These are phyloP conservation scores for Colletotrichum lindemuthianum DNA, from an alignment of 2,329 filamentous ascomycete genomes.

Conservation along the genomic window DNA sequence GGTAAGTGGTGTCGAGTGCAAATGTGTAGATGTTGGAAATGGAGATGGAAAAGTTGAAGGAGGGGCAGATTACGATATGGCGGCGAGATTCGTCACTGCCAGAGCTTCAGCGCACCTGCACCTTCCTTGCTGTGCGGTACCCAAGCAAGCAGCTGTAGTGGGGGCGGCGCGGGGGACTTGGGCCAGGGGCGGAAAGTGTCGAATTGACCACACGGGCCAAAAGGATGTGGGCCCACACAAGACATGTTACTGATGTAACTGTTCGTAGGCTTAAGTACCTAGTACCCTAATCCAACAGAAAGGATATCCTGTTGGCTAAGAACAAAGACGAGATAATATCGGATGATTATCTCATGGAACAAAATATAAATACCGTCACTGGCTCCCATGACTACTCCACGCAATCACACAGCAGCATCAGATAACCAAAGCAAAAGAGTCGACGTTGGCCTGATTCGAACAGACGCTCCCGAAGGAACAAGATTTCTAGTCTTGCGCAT, in stretches of 20 bases:
- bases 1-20: neutral
- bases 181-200: neutral
- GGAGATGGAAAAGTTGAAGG: neutral
- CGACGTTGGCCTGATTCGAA: conserved; percentile 37
- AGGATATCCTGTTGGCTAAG: no score
- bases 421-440: neutral
- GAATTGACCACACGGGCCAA: no score
- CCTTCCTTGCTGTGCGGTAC: no score
- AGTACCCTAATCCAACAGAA: no score
- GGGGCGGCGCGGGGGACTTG: neutral
- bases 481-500: conserved; percentile 37
- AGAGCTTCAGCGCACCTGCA: conserved; percentile 6
- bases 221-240: no score
- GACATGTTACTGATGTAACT: no score
- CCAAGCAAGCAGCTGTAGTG: neutral
- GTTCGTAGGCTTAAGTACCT: no score
- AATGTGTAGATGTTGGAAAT: neutral
- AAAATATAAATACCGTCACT: no score
- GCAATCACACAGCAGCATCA: no score
- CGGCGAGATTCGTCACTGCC: conserved; percentile 19
- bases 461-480: conserved; percentile 36
- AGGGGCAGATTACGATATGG: conserved; percentile 18
- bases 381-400: no score
- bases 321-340: no score
- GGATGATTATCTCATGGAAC: no score